Conservation (phyloP, 2,329 filamentous ascomycete species). For the Verticillium isaacii region DNA sequence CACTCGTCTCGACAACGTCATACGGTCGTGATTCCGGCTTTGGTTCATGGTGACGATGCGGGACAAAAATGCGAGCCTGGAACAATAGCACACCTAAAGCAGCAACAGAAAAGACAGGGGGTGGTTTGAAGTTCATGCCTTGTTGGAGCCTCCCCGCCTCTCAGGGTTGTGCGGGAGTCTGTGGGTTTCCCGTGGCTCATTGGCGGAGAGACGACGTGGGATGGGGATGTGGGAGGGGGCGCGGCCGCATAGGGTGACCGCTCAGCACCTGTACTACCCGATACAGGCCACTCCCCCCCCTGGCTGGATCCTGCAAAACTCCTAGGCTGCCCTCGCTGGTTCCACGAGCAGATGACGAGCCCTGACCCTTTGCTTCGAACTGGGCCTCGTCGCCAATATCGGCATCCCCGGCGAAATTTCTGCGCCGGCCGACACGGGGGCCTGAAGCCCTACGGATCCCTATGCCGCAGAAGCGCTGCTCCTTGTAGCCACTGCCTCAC, state of each 20-base stretch:
- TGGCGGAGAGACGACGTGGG: slow-evolving; percentile 10
- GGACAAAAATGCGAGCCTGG: not conserved
- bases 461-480: not conserved
- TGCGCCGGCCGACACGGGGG: not conserved
- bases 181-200: slow-evolving; percentile 14
- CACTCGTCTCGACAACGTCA: not conserved
- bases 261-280: slow-evolving; percentile 9
- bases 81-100: not conserved
- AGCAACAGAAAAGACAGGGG: not conserved
- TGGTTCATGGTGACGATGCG: not conserved
- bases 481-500: not conserved
- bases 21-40: not conserved
- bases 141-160: not conserved
- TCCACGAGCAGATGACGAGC: slow-evolving; percentile 6
- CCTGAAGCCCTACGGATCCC: not conserved
- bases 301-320: not conserved
- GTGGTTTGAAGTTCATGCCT: not conserved
- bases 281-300: slow-evolving; percentile 9
- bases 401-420: not conserved
- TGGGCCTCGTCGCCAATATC: not conserved
- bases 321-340: slow-evolving; percentile 3
- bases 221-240: slow-evolving; percentile 3
- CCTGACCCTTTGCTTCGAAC: slow-evolving; percentile 5
- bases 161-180: slow-evolving; percentile 17
- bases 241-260: slow-evolving; percentile 10